phyloP scores from a whole-genome alignment of 257 asterid species.

The Striga asiatica region DNA sequence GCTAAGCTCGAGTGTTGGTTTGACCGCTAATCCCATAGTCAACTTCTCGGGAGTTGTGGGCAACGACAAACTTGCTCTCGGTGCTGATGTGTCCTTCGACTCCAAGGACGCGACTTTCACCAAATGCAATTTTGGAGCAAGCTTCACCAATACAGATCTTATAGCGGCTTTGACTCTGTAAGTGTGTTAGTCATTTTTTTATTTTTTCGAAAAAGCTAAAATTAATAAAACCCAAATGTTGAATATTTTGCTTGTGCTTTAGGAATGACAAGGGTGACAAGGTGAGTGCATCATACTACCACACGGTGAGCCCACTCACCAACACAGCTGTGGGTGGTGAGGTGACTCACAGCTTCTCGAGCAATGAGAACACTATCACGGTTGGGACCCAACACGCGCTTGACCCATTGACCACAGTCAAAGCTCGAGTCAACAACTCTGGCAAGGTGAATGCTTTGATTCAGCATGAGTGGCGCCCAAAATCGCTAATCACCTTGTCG shows the following conservation, averaged over 20 bases:
- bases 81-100: slow-evolving; percentile 51
- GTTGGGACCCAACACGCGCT: slow-evolving; percentile 36
- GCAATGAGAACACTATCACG: slow-evolving; percentile 37
- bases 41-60: slow-evolving; percentile 49
- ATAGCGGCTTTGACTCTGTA: slow-evolving; percentile 48
- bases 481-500: slow-evolving; percentile 40
- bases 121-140: slow-evolving; percentile 46
- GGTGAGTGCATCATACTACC: slow-evolving; percentile 43
- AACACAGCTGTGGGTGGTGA: slow-evolving; percentile 52
- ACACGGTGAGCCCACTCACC: slow-evolving; percentile 30
- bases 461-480: slow-evolving; percentile 60
- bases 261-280: slow-evolving; percentile 51
- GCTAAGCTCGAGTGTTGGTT: slow-evolving; percentile 41
- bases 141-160: slow-evolving; percentile 44
- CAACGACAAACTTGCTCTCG: slow-evolving; percentile 29
- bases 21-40: slow-evolving; percentile 47
- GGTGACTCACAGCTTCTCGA: slow-evolving; percentile 41
- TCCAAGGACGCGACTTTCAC: slow-evolving; percentile 38
- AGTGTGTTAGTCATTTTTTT: too few species aligned
- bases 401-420: slow-evolving; percentile 43
- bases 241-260: slow-evolving; percentile 1
- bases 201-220: too few species aligned
- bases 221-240: too few species aligned
- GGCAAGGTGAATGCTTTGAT: slow-evolving; percentile 45
- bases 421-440: slow-evolving; percentile 39